Evolutionary conservation across 1,284 basidiomycete genomes (phyloP), one percentile per base, ranked within the genome.

Genomic region (Meripilus lineatus): DNA sequence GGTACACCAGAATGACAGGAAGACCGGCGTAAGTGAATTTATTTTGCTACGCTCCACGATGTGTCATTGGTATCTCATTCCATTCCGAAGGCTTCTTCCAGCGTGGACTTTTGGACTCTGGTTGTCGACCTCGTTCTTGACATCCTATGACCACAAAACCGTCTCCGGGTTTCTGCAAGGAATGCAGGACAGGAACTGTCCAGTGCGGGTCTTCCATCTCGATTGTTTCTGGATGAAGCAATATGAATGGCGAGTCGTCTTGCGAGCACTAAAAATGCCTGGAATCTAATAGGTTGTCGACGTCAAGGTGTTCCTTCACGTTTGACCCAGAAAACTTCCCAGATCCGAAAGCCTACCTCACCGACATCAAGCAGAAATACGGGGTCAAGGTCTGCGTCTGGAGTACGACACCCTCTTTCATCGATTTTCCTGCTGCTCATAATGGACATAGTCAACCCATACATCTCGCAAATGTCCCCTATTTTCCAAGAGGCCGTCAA

Each of bases 151-250:
- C 47, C 73, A 72, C 48, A 69, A 75, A 44, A 87, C 83, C 0
- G 84, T 87, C 10, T 75, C 77, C 3, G 66, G 74, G 4, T 86
- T 89, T 65, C 63, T 88, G 44, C 65, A 83, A 57, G 83, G 81
- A 10, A 87, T 89, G 84, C 64, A 72, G 49, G 70, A 83, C 18
- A 72, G 83, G 21, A 66, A 77, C 44, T 84, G 82, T 52, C 72
- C 70, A 23, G 82, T 86, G n/a, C 74, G 83, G n/a, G 82, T 86
- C 1, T 82, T 87, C 66, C 84, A 89, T 53, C 59, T 87, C 34
- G 85, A 89, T 57, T 87, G 84, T 57, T 88, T 86, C 67, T 86
- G 81, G 81, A 86, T 86, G 83, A 84, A 82, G 58, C 77, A 81
- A 58, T 86, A 84, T 59, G 79, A 85, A 63, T 86, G 84, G 84